A percentile compares a stretch with the other conserved stretches of the same genome.
phyloP scores from a whole-genome alignment of 108 stramenopile genomes.

The Stephanodiscus minutulus region DNA sequence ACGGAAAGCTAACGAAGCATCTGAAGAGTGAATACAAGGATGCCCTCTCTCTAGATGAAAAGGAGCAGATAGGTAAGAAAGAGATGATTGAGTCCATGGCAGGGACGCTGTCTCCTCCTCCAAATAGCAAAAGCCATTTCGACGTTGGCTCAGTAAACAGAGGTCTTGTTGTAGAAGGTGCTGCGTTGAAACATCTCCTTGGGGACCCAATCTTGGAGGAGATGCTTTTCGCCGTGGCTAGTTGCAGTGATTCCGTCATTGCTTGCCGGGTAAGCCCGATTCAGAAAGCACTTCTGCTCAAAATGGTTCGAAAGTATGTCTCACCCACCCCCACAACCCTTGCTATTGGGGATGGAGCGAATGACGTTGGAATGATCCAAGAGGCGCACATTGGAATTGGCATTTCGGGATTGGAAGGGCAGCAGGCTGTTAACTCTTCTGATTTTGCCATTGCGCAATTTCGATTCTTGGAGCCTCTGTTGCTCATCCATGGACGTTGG shows the following conservation, averaged over 20 bases:
- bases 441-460: conserved; percentile 96
- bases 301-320: conserved; percentile 83
- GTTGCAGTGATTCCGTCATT: conserved; percentile 87
- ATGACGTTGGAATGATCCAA: conserved; percentile 98
- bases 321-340: conserved; percentile 91
- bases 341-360: conserved; percentile 98
- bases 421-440: conserved; percentile 95
- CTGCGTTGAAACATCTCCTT: conserved; percentile 80
- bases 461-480: conserved; percentile 82
- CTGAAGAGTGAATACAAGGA: conserved; percentile 60
- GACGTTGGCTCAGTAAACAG: conserved; percentile 36
- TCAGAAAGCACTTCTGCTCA: conserved; percentile 92
- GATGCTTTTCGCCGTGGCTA: conserved; percentile 84
- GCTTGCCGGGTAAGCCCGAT: conserved; percentile 94
- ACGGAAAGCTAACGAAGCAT: conserved; percentile 77
- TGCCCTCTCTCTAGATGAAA: conserved; percentile 36
- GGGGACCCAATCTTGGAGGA: conserved; percentile 78
- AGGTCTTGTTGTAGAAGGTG: conserved; percentile 93
- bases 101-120: neutral
- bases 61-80: conserved; percentile 26
- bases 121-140: conserved; percentile 16
- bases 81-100: conserved; percentile 31
- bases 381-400: conserved; percentile 95
- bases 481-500: conserved; percentile 97
- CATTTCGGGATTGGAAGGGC: conserved; percentile 95